phyloP scores from a whole-genome alignment of 2,329 filamentous ascomycete genomes.

The Aureobasidium sp. region DNA sequence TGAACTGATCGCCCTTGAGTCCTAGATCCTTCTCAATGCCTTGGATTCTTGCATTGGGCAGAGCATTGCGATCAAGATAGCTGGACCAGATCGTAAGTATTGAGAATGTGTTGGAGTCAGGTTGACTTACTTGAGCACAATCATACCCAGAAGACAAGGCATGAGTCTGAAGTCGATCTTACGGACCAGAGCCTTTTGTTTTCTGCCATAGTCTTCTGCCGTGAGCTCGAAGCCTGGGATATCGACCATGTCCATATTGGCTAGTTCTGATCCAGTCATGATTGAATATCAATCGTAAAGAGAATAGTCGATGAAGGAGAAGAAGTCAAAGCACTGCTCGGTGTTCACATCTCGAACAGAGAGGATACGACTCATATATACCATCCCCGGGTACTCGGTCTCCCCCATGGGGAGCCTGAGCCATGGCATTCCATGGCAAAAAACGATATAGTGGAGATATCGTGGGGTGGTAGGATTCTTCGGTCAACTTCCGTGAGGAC shows the following conservation, averaged over 20 bases:
- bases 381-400: not conserved
- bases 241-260: not conserved
- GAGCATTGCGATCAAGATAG: constrained; percentile 54
- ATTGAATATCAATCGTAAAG: not conserved
- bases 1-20: constrained; percentile 52
- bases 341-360: not conserved
- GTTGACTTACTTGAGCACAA: not conserved
- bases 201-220: not conserved
- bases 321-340: not conserved
- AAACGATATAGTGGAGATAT: not conserved
- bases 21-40: constrained; percentile 47
- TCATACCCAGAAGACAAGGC: constrained; percentile 46
- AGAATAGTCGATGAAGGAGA: not conserved
- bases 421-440: not conserved
- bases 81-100: constrained; percentile 45
- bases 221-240: not conserved
- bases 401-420: not conserved
- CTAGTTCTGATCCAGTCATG: not conserved
- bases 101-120: not conserved
- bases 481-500: not conserved
- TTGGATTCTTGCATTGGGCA: constrained; percentile 58
- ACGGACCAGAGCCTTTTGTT: constrained; percentile 31
- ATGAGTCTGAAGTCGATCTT: constrained; percentile 40
- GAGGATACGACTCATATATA: not conserved
- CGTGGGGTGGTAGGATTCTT: not conserved